These are phyloP conservation scores for Eucalyptus viminalis DNA, from an alignment of 345 rosid species.

Conservation along the genomic window DNA sequence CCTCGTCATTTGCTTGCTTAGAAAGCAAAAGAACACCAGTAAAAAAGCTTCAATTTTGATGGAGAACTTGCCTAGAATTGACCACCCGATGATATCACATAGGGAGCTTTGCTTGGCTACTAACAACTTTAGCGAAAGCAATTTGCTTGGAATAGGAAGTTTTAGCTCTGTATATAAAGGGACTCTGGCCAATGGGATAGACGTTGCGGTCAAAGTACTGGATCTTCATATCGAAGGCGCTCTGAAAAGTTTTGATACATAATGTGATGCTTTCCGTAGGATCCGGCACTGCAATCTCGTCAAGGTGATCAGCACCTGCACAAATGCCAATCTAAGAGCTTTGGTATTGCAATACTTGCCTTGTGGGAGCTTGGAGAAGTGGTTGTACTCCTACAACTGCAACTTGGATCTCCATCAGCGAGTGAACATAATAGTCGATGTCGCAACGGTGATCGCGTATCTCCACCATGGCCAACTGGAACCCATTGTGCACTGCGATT, in stretches of 20 bases:
- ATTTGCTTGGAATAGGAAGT: neutral
- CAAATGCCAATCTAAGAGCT: neutral
- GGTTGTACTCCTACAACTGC: neutral
- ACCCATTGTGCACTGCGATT: neutral
- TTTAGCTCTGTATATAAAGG: neutral
- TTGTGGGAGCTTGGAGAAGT: neutral
- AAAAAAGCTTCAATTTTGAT: accelerated
- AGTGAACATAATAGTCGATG: neutral
- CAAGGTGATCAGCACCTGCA: neutral
- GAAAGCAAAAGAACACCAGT: accelerated
- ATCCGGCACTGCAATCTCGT: neutral
- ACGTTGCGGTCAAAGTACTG: neutral
- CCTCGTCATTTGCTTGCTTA: neutral
- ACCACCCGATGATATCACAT: neutral
- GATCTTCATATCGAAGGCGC: neutral
- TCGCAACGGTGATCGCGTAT: neutral
- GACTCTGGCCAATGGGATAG: neutral
- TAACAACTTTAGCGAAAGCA: neutral
- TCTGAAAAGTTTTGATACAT: neutral
- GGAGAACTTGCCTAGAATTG: neutral
- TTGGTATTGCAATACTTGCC: neutral
- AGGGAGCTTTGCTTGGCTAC: neutral
- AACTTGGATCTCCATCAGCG: neutral
- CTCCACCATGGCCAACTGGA: neutral
- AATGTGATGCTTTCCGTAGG: neutral